A percentile compares a stretch with the other conserved stretches of the same genome.
phyloP scores from a whole-genome alignment of 2,329 filamentous ascomycete species.

The Nothophaeocryptopus gaeumannii region DNA sequence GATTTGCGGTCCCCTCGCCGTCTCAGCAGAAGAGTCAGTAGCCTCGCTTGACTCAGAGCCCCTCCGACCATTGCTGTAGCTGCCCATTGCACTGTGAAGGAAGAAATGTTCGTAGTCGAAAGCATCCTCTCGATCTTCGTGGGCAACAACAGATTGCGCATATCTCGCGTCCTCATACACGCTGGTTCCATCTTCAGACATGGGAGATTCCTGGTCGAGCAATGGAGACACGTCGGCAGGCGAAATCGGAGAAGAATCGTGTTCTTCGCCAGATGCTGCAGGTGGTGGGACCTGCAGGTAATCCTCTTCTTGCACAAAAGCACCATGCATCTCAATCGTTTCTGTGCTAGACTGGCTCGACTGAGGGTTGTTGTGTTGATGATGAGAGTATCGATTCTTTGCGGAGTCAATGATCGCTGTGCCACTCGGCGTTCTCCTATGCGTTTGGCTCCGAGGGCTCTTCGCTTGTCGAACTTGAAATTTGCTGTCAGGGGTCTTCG shows the following conservation, averaged over 20 bases:
- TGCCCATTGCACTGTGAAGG: slow-evolving; percentile 85
- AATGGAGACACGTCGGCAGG: slow-evolving; percentile 14
- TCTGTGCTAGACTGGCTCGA: slow-evolving; percentile 11
- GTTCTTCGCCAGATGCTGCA: slow-evolving; percentile 7
- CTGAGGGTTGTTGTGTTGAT: slow-evolving; percentile 20
- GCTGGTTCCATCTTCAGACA: slow-evolving; percentile 31
- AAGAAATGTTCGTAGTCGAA: slow-evolving; percentile 98
- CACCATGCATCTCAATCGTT: slow-evolving; percentile 6
- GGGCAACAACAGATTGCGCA: slow-evolving; percentile 46
- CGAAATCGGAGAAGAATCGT: slow-evolving; percentile 24
- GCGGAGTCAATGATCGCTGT: slow-evolving; percentile 27
- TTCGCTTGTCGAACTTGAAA: slow-evolving; percentile 10
- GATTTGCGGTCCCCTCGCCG: slow-evolving; percentile 39
- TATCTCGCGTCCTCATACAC: slow-evolving; percentile 46
- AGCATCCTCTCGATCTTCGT: slow-evolving; percentile 90
- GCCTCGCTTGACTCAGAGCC: slow-evolving; percentile 24
- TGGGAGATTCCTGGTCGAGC: slow-evolving; percentile 16
- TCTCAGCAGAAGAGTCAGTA: slow-evolving; percentile 52
- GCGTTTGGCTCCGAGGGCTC: slow-evolving; percentile 8
- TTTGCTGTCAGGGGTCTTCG: slow-evolving; percentile 17
- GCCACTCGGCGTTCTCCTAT: slow-evolving; percentile 28
- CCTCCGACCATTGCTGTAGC: slow-evolving; percentile 55
- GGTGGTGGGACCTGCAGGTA: slow-evolving; percentile 22
- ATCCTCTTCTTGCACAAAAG: slow-evolving; percentile 13
- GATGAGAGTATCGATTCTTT: slow-evolving; percentile 27